phyloP scores from a whole-genome alignment of 805 yeast species.

The Sugiyamaella chiloensis region DNA sequence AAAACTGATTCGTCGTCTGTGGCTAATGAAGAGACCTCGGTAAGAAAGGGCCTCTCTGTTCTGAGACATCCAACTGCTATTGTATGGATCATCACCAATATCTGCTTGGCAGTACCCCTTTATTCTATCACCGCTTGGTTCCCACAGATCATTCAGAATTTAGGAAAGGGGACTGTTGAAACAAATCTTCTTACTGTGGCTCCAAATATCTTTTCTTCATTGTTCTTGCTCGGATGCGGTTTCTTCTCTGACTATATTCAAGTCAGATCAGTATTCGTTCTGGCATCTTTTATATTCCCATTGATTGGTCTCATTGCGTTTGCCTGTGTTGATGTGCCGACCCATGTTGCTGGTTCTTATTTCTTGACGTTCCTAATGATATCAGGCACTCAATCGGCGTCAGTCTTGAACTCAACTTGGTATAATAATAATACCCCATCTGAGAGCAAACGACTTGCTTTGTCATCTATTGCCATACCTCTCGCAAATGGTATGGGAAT shows the following conservation, averaged over 20 bases:
- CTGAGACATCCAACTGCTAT: constrained; percentile 44
- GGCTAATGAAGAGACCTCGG: constrained; percentile 35
- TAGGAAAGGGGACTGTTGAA: constrained; percentile 61
- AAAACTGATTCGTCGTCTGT: constrained; percentile 46
- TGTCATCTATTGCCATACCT: constrained; percentile 49
- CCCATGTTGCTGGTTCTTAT: constrained; percentile 40
- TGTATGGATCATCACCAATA: constrained; percentile 45
- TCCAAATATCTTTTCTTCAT: constrained; percentile 48
- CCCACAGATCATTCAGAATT: constrained; percentile 51
- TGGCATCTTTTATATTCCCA: constrained; percentile 39
- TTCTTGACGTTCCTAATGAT: constrained; percentile 47
- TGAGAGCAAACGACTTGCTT: constrained; percentile 43
- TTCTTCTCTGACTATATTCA: constrained; percentile 41
- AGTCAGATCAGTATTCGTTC: constrained; percentile 39
- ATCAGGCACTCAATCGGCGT: constrained; percentile 47
- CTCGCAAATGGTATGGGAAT: constrained; percentile 56
- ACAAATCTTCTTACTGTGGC: constrained; percentile 67
- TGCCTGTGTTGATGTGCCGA: constrained; percentile 41
- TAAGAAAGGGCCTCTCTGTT: constrained; percentile 42
- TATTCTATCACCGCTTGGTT: constrained; percentile 48
- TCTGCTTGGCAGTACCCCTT: constrained; percentile 47
- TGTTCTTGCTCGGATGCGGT: constrained; percentile 38
- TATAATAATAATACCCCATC: constrained; percentile 48
- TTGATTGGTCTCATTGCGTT: constrained; percentile 46
- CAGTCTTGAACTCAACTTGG: constrained; percentile 50